Evolutionary conservation across 1,284 basidiomycete species (phyloP).

Genomic region (Ustilago tritici): DNA sequence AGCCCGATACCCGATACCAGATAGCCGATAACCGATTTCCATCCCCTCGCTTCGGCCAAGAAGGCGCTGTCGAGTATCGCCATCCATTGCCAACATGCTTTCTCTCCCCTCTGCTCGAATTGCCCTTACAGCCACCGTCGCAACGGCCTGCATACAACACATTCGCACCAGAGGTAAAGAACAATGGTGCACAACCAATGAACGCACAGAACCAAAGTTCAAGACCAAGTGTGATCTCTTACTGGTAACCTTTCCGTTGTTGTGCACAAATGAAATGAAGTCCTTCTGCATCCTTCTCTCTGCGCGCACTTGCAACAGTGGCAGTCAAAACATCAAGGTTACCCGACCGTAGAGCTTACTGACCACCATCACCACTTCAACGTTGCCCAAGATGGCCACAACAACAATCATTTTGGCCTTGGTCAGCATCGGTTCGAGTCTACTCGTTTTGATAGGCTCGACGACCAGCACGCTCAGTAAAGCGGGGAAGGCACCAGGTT

Average conservation of each 20-base stretch:
- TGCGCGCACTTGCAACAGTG: too few species aligned
- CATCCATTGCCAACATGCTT: neutral
- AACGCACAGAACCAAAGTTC: neutral
- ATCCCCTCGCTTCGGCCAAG: neutral
- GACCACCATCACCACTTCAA: neutral
- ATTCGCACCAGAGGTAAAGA: neutral
- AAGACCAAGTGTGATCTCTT: neutral
- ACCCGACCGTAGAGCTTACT: neutral
- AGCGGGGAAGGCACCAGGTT: neutral
- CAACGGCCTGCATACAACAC: too few species aligned
- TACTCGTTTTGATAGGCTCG: neutral
- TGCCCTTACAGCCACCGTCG: too few species aligned
- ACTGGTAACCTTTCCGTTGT: neutral
- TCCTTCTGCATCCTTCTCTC: neutral
- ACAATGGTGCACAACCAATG: neutral
- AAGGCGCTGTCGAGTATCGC: neutral
- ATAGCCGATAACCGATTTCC: neutral
- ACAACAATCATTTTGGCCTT: slow-evolving; percentile 3
- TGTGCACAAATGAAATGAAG: slow-evolving; percentile 30
- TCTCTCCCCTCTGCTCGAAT: too few species aligned
- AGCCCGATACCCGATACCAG: neutral
- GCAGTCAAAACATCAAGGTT: neutral
- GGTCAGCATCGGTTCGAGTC: slow-evolving; percentile 6
- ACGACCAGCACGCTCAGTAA: neutral
- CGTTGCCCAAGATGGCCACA: neutral